These are phyloP conservation scores for Colletotrichum coccodes DNA, from an alignment of 2,329 filamentous ascomycete species.

Conservation along the genomic window DNA sequence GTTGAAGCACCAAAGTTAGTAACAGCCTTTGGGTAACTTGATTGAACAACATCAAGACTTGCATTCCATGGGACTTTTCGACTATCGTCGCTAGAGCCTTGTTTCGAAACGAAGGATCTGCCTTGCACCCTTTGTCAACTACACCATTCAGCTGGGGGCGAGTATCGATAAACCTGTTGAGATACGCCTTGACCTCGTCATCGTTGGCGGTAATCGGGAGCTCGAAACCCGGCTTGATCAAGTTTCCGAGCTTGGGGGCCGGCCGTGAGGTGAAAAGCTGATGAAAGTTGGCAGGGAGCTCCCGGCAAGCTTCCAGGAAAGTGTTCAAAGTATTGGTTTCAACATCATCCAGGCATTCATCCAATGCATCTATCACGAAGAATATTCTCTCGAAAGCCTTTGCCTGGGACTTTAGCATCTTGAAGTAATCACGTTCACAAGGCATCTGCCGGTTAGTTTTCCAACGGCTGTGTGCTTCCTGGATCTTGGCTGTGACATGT, in stretches of 20 bases:
- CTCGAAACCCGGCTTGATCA: not conserved
- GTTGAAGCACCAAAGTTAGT: not conserved
- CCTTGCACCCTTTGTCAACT: not conserved
- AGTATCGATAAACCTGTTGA: not conserved
- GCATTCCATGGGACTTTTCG: constrained; percentile 15
- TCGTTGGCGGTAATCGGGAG: not conserved
- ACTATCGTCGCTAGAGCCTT: not conserved
- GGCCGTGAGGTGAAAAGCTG: constrained; percentile 10
- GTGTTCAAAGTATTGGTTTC: not conserved
- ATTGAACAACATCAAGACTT: not conserved
- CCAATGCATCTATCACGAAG: constrained; percentile 11
- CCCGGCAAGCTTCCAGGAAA: not conserved
- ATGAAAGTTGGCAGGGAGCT: not conserved
- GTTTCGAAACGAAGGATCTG: not conserved
- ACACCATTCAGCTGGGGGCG: not conserved
- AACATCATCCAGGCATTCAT: constrained; percentile 9
- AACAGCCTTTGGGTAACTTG: too few relatives aligned
- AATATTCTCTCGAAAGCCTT: not conserved
- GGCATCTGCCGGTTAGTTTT: not conserved
- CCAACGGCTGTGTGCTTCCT: not conserved
- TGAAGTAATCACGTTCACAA: constrained; percentile 2
- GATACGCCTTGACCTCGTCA: constrained; percentile 2
- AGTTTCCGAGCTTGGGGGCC: not conserved
- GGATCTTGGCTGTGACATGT: not conserved
- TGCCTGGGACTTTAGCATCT: not conserved